Evolutionary conservation across 768 basidiomycete species (phyloP).

Genomic region (Pisolithus tinctorius): DNA sequence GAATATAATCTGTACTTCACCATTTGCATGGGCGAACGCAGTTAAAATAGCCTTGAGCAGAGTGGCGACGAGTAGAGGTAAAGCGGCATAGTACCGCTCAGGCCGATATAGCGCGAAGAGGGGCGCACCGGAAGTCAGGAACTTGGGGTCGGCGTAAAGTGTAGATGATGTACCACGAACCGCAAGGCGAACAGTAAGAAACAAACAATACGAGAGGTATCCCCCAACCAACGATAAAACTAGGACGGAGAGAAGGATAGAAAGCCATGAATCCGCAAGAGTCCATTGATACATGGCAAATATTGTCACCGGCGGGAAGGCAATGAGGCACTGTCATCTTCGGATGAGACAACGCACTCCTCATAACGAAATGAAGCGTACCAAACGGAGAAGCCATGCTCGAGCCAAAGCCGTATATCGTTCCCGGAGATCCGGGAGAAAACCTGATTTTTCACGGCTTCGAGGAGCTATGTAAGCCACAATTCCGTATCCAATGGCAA

Average conservation of each 20-base stretch:
- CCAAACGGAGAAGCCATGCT: constrained; percentile 63
- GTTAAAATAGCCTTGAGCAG: constrained; percentile 70
- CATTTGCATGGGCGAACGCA: constrained; percentile 53
- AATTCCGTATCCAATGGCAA: constrained; percentile 48
- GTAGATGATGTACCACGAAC: constrained; percentile 32
- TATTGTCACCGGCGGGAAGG: constrained; percentile 61
- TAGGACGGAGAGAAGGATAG: constrained; percentile 72
- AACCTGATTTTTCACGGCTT: constrained; percentile 14
- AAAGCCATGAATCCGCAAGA: constrained; percentile 80
- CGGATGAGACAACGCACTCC: constrained; percentile 1
- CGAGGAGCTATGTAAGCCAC: constrained; percentile 21
- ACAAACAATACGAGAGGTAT: constrained; percentile 42
- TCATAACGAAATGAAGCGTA: constrained; percentile 31
- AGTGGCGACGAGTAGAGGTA: constrained; percentile 47
- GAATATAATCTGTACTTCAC: constrained; percentile 62
- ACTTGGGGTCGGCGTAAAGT: constrained; percentile 29
- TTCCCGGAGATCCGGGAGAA: constrained; percentile 14
- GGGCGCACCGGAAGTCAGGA: constrained; percentile 43
- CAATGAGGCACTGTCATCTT: constrained; percentile 47
- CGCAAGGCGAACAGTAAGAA: constrained; percentile 44
- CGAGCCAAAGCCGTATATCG: constrained; percentile 42
- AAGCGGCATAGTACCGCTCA: constrained; percentile 62
- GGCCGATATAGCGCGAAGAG: constrained; percentile 62
- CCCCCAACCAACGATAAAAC: constrained; percentile 47
- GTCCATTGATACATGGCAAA: constrained; percentile 92